These are phyloP conservation scores for Tympanopsis confertula DNA, from an alignment of 2,329 filamentous ascomycete species.

Conservation along the genomic window DNA sequence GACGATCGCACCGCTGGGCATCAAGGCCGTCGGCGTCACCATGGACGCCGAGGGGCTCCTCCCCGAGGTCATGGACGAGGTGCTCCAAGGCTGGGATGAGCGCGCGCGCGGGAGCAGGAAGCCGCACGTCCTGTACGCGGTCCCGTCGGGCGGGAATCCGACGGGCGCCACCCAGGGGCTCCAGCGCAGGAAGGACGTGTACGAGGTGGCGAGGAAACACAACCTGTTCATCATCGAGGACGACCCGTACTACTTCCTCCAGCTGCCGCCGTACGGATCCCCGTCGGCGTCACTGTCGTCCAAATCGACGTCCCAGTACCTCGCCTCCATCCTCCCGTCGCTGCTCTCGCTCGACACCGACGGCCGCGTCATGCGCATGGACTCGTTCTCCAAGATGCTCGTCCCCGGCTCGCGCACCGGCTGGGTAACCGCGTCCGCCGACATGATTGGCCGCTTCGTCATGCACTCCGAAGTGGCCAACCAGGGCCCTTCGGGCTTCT, in stretches of 20 bases:
- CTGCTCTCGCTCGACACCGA: conserved; percentile 73
- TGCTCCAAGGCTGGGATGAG: conserved; percentile 38
- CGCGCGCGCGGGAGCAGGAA: conserved; percentile 22
- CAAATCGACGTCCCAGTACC: conserved; percentile 57
- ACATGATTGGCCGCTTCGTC: conserved; percentile 72
- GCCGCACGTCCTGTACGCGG: conserved; percentile 46
- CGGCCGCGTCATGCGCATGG: conserved; percentile 78
- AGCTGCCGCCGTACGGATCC: conserved; percentile 63
- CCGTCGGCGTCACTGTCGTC: conserved; percentile 34
- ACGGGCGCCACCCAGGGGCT: conserved; percentile 71
- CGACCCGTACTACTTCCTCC: conserved; percentile 89
- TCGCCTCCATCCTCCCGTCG: conserved; percentile 61
- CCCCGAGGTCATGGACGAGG: conserved; percentile 36
- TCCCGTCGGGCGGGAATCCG: conserved; percentile 76
- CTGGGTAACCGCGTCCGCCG: conserved; percentile 80
- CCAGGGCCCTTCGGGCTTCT: conserved; percentile 76
- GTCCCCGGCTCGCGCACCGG: conserved; percentile 71
- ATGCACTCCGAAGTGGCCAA: conserved; percentile 74
- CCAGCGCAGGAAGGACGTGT: conserved; percentile 59
- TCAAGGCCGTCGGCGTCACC: conserved; percentile 34
- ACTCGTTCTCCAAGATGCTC: conserved; percentile 88
- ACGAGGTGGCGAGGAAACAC: conserved; percentile 70
- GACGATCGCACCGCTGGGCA: conserved; percentile 40
- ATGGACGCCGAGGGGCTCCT: conserved; percentile 43
- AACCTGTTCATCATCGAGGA: conserved; percentile 83